phyloP scores from a whole-genome alignment of 1,284 basidiomycete species.

The Pholiota adiposa region DNA sequence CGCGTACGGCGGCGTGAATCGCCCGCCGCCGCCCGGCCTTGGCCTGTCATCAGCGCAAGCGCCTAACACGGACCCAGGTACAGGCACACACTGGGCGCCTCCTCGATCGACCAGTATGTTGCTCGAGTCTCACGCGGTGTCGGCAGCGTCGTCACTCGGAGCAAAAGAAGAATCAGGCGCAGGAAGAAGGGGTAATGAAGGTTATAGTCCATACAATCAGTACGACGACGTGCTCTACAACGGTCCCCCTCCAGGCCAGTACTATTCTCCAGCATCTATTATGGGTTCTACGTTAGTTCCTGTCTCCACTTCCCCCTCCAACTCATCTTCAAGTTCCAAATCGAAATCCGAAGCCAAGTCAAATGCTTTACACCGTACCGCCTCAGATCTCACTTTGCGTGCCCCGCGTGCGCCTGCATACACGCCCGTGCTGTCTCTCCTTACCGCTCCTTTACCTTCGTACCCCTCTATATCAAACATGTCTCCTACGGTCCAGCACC shows the following conservation, averaged over 20 bases:
- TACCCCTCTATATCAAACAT: too few species aligned
- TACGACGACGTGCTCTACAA: background rate
- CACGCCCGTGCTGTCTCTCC: background rate
- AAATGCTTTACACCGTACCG: background rate
- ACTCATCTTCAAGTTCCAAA: background rate
- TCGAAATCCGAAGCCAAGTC: background rate
- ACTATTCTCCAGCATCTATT: background rate
- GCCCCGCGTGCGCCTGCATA: background rate
- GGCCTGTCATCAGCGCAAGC: background rate
- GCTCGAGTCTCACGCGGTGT: background rate
- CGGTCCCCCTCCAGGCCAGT: background rate
- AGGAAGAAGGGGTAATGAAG: background rate
- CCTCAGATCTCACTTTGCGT: background rate
- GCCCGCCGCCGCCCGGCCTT: background rate
- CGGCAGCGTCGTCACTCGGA: too few species aligned
- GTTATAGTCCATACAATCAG: background rate
- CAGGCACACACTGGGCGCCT: too few species aligned
- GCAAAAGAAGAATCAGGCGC: too few species aligned
- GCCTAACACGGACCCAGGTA: background rate
- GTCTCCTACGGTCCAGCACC: too few species aligned
- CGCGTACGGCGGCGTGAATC: background rate
- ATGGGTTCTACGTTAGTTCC: background rate
- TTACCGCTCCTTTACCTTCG: too few species aligned
- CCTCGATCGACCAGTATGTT: background rate
- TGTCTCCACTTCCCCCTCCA: too few species aligned